phyloP scores from a whole-genome alignment of 768 basidiomycete species.

The Lentinula sp. region DNA sequence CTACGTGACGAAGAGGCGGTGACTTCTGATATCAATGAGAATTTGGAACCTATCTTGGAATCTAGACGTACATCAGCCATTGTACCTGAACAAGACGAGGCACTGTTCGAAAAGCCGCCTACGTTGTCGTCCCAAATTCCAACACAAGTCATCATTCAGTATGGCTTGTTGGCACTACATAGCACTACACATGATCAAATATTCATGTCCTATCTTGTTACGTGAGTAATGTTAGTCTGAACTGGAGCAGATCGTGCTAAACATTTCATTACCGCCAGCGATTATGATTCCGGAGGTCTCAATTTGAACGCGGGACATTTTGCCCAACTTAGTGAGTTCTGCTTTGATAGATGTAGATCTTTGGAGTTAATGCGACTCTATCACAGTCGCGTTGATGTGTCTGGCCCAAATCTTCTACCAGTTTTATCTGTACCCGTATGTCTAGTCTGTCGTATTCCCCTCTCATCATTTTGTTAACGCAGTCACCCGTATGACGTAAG shows the following conservation, averaged over 20 bases:
- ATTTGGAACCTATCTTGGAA: slow-evolving; percentile 53
- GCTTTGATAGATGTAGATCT: neutral
- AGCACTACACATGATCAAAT: slow-evolving; percentile 87
- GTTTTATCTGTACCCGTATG: slow-evolving; percentile 86
- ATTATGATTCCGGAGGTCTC: slow-evolving; percentile 81
- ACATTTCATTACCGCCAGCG: slow-evolving; percentile 32
- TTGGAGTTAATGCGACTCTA: neutral
- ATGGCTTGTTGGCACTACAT: slow-evolving; percentile 84
- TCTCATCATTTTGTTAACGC: neutral
- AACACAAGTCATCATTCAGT: slow-evolving; percentile 81
- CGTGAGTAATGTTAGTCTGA: slow-evolving; percentile 41
- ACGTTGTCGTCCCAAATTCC: slow-evolving; percentile 75
- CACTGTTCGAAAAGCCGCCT: slow-evolving; percentile 46
- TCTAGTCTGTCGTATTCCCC: slow-evolving; percentile 9
- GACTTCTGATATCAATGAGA: slow-evolving; percentile 17
- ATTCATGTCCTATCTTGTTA: slow-evolving; percentile 87
- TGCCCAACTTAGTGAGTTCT: slow-evolving; percentile 74
- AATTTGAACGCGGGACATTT: slow-evolving; percentile 90
- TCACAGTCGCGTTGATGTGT: slow-evolving; percentile 86
- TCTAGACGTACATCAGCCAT: slow-evolving; percentile 27
- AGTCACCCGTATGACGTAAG: slow-evolving; percentile 22
- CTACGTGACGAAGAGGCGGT: slow-evolving; percentile 29
- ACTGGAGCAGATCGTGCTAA: slow-evolving; percentile 11
- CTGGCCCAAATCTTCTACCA: slow-evolving; percentile 91
- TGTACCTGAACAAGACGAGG: slow-evolving; percentile 26